These are phyloP conservation scores for Carex sylvatica DNA, from an alignment of 202 grass and related monocot species.

Conservation along the genomic window DNA sequence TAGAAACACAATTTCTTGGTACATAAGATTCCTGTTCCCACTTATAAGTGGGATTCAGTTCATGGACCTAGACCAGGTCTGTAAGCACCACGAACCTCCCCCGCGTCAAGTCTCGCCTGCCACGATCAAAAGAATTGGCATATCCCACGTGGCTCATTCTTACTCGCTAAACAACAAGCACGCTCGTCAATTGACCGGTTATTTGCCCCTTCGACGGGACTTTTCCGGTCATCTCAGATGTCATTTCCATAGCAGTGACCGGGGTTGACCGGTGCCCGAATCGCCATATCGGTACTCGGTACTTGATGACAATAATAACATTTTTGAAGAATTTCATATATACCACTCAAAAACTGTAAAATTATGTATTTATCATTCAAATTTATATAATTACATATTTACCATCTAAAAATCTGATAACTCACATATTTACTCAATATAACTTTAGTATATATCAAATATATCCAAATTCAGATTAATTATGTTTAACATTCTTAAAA, in stretches of 20 bases:
- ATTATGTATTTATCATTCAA: no score
- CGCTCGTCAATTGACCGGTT: conserved; percentile 13
- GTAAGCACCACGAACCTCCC: neutral
- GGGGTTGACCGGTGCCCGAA: neutral
- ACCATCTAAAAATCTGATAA: no score
- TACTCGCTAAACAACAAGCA: neutral
- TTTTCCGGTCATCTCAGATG: neutral
- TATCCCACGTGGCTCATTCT: neutral
- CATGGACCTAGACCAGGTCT: neutral
- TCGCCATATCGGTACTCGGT: neutral
- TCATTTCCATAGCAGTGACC: neutral
- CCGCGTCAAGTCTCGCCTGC: neutral
- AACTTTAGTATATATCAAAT: no score
- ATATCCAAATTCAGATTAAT: no score
- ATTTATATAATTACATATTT: no score
- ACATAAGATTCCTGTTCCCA: neutral
- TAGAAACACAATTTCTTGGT: neutral
- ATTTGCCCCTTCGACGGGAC: neutral
- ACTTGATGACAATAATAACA: neutral
- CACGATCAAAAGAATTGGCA: neutral
- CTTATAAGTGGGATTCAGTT: neutral
- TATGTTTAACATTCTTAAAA: no score
- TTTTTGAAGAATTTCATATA: no score
- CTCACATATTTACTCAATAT: no score
- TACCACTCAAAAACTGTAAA: no score